Percentiles rank a stretch among this genome's conserved stretches.
Conservation (phyloP, 78 protist species). For the Dictyostelium discoideum region dicty_2.7 NC_007090.3:3032501-3033000, state of each 20-base stretch:
- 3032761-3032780: neutral
- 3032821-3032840: conserved; percentile 32
- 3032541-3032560: conserved; percentile 60
- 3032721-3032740: neutral
- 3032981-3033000: conserved; percentile 56
- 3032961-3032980: conserved; percentile 57
- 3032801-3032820: conserved; percentile 57
- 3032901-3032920: conserved; percentile 61
- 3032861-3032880: conserved; percentile 60
- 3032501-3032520: conserved; percentile 48
- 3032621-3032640: conserved; percentile 45
- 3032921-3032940: conserved; percentile 74
- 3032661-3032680: conserved; percentile 57
- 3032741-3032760: neutral
- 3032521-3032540: conserved; percentile 48
- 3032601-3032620: conserved; percentile 22
- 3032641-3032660: conserved; percentile 46
- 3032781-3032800: conserved; percentile 71
- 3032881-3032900: conserved; percentile 66
- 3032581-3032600: conserved; percentile 33
- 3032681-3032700: conserved; percentile 66
- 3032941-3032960: conserved; percentile 69
- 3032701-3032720: too few species aligned
- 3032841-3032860: conserved; percentile 53
- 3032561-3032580: conserved; percentile 25